Base-by-base conservation (phyloP, 2,329 filamentous ascomycete species). In the Sodiomyces alkalinus region DNA sequence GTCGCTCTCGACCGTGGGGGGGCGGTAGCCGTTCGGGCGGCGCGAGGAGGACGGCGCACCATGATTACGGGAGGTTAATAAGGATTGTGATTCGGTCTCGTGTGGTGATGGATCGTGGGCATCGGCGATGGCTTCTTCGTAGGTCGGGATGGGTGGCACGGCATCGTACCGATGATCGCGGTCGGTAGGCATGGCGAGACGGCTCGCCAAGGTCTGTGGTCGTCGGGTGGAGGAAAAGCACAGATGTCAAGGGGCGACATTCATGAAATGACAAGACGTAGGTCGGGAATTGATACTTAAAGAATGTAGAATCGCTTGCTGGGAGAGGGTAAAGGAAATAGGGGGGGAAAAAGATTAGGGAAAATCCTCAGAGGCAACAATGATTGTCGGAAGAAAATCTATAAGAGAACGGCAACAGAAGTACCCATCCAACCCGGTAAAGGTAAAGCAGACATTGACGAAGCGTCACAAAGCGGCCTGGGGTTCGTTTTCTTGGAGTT, bases 1-100 rank as follows among this genome's bases (percentile, higher is more conserved):
- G 33, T 83, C 85, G 2, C 58, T 64, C 51, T 90, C 80, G 36
- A 87, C 85, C 2, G 80, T 86, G 2, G 87, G 85, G 20, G 77
- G 68, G 18, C 74, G 74, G 52, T 94, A 93, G 38, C 73, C 73
- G 26, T 51, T 48, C 20, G 58, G 56, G 33, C 62, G 58, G 32
- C 59, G 52, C 19, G 58, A 55, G 7, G 52, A 51, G 16, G 53
- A 47, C 6, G 51, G 39, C 19, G 45, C 46, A 31, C 48, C 57
- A n/a, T n/a, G n/a, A 38, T 53, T 54, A 31, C 64, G 62, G 31
- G 65, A 58, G 29, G 62, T 64, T 22, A 92, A 64, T 16, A 93
- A 68, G 5, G 77, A 80, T 52, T 85, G 77, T 52, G 78, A 69
- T 53, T 92, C 83, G 30, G 71, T 68, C 46, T 68, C 63, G 43